These are phyloP conservation scores for Diaporthe helianthi DNA, from an alignment of 2,329 filamentous ascomycete species.

Conservation along the genomic window DNA sequence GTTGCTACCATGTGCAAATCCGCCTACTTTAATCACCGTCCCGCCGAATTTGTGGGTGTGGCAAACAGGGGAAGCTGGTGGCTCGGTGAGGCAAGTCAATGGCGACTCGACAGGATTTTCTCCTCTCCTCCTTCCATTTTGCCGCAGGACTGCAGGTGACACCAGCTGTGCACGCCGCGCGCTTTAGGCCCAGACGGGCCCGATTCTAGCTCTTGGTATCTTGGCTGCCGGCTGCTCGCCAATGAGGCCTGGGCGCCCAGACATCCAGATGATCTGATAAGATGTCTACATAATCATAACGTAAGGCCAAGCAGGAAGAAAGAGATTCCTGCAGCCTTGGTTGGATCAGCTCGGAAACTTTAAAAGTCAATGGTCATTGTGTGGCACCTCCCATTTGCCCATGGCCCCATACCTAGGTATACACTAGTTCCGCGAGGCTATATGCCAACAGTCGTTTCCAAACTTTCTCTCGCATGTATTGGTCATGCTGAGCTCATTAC, in stretches of 20 bases:
- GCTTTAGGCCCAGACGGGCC: conserved; percentile 13
- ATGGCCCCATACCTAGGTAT: too few relatives aligned
- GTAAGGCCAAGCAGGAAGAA: conserved; percentile 14
- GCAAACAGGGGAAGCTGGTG: neutral
- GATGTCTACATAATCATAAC: conserved; percentile 2
- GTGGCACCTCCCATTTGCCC: neutral
- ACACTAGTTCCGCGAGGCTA: neutral
- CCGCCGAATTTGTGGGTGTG: neutral
- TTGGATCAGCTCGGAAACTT: neutral
- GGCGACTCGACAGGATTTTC: neutral
- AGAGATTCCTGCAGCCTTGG: neutral
- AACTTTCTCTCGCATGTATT: neutral
- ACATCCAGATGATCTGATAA: conserved; percentile 11
- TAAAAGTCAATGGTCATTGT: neutral
- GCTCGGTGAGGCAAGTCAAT: neutral
- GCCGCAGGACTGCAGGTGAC: neutral
- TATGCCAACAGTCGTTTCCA: neutral
- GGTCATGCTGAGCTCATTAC: neutral
- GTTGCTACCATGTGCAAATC: neutral
- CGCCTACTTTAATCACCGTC: neutral
- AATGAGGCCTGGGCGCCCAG: conserved; percentile 13
- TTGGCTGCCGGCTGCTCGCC: conserved; percentile 10
- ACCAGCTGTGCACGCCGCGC: conserved; percentile 2
- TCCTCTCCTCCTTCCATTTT: neutral
- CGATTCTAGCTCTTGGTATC: conserved; percentile 15